These are phyloP conservation scores for Helotiales sp. DNA, from an alignment of 2,329 filamentous ascomycete species.

Conservation along the genomic window DNA sequence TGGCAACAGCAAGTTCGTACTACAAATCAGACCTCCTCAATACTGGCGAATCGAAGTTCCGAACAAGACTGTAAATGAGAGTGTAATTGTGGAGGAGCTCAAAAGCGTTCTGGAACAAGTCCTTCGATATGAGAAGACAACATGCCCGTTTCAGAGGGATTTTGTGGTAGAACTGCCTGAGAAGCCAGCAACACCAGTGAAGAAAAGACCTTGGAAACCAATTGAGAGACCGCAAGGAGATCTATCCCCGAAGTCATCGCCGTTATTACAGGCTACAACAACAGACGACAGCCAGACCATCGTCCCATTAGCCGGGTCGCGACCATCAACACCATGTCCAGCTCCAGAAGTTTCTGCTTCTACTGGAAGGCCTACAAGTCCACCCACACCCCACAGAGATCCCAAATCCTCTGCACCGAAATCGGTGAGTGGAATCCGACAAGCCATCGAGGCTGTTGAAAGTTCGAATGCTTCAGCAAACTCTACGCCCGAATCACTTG, in stretches of 20 bases:
- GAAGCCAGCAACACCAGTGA: slow-evolving; percentile 65
- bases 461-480: not conserved
- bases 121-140: slow-evolving; percentile 84
- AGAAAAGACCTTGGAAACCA: slow-evolving; percentile 72
- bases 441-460: not conserved
- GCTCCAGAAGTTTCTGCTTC: not conserved
- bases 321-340: slow-evolving; percentile 11
- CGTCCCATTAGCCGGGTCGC: not conserved
- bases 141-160: slow-evolving; percentile 80
- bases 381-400: slow-evolving; percentile 12
- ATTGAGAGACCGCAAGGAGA: slow-evolving; percentile 38
- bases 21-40: slow-evolving; percentile 80
- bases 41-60: slow-evolving; percentile 93
- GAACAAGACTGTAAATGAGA: slow-evolving; percentile 65
- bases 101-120: slow-evolving; percentile 73
- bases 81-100: slow-evolving; percentile 66
- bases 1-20: slow-evolving; percentile 81
- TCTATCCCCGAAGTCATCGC: slow-evolving; percentile 17
- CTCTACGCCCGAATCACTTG: not conserved
- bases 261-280: not conserved
- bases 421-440: not conserved
- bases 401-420: not conserved
- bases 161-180: slow-evolving; percentile 79
- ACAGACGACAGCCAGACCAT: not conserved
- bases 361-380: not conserved